Conservation (phyloP, 768 basidiomycete species). For the Russula abietina region DNA sequence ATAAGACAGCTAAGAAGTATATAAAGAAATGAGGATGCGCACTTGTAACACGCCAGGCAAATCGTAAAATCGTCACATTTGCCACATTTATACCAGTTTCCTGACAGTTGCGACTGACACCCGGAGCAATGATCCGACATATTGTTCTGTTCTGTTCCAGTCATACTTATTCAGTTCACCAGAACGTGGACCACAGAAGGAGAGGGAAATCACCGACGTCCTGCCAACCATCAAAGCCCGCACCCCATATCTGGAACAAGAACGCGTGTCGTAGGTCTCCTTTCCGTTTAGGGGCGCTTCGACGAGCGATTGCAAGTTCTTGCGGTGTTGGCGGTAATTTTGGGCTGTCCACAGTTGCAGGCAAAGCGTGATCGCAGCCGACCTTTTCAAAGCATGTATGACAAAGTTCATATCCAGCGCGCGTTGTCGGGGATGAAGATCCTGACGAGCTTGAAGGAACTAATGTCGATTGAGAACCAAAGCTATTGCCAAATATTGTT, state of each 20-base stretch:
- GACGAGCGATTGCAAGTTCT: slow-evolving; percentile 48
- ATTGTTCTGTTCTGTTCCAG: slow-evolving; percentile 64
- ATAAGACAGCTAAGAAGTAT: slow-evolving; percentile 1
- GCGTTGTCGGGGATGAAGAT: slow-evolving; percentile 11
- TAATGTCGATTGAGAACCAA: slow-evolving; percentile 20
- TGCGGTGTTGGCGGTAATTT: slow-evolving; percentile 28
- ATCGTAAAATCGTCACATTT: slow-evolving; percentile 75
- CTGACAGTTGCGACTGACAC: slow-evolving; percentile 57
- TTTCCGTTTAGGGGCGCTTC: slow-evolving; percentile 64
- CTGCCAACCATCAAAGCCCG: slow-evolving; percentile 65
- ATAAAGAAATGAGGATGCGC: slow-evolving; percentile 19
- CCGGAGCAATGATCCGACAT: slow-evolving; percentile 67
- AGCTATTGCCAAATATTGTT: neutral
- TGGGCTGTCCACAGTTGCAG: slow-evolving; percentile 36
- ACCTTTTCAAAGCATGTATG: slow-evolving; percentile 68
- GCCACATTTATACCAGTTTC: slow-evolving; percentile 77
- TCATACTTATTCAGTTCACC: neutral
- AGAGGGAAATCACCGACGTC: slow-evolving; percentile 64
- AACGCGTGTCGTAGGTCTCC: slow-evolving; percentile 81
- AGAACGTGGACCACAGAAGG: slow-evolving; percentile 4
- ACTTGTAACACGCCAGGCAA: slow-evolving; percentile 83
- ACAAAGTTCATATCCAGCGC: slow-evolving; percentile 80
- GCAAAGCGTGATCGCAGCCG: slow-evolving; percentile 72
- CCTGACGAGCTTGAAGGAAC: slow-evolving; percentile 24
- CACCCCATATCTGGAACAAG: slow-evolving; percentile 75